phyloP scores from a whole-genome alignment of 306 rosid species.

The Rosa chinensis region DNA sequence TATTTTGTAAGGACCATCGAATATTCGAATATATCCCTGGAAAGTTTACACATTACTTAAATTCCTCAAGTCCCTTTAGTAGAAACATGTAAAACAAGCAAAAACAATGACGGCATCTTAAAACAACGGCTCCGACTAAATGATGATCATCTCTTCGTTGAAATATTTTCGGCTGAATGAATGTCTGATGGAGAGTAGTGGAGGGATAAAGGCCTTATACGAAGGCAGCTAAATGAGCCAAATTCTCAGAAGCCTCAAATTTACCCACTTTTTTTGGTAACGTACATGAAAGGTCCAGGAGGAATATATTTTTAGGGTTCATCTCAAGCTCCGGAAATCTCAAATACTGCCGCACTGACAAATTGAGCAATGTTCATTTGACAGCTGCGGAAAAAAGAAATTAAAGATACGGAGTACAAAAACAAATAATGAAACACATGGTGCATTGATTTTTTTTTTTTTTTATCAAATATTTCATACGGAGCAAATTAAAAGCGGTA shows the following conservation, averaged over 20 bases:
- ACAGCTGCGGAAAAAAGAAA: background rate
- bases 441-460: background rate
- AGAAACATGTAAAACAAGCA: background rate
- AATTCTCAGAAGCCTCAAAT: background rate
- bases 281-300: background rate
- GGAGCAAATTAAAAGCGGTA: too few relatives aligned
- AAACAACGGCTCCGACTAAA: background rate
- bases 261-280: background rate
- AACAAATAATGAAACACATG: slow-evolving; percentile 35
- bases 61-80: background rate
- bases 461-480: too few relatives aligned
- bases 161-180: background rate
- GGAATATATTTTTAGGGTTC: background rate
- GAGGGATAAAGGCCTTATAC: background rate
- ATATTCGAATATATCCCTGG: background rate
- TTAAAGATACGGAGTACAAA: background rate
- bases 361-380: background rate
- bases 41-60: background rate
- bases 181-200: background rate
- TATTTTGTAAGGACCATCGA: slow-evolving; percentile 3
- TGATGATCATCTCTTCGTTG: background rate
- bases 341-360: background rate
- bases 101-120: background rate
- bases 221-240: background rate
- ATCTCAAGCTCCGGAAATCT: background rate